Conservation (phyloP, 148 eudicot species). For the Nyssa sinensis region DNA sequence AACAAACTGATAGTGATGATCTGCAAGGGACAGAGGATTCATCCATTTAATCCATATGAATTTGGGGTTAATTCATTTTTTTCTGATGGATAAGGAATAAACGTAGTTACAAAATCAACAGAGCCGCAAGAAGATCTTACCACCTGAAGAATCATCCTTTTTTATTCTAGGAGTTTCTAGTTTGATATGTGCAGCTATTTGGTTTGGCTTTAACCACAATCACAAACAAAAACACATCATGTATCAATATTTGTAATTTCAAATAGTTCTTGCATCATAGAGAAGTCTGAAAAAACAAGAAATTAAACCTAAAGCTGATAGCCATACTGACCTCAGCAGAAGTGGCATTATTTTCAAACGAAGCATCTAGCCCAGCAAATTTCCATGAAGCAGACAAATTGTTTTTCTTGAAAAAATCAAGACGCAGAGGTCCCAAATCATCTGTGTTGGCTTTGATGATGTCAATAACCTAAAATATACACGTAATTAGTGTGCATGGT, state of each 20-base stretch:
- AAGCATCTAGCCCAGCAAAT: slow-evolving; percentile 42
- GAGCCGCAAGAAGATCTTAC: slow-evolving; percentile 15
- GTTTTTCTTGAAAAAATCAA: slow-evolving; percentile 59
- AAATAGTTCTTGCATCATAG: neutral
- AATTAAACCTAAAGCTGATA: neutral
- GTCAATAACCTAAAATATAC: slow-evolving; percentile 63
- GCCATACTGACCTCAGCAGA: slow-evolving; percentile 37
- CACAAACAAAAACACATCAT: slow-evolving; percentile 10
- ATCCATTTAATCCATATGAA: neutral
- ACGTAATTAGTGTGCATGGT: slow-evolving; percentile 10
- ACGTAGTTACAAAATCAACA: slow-evolving; percentile 1
- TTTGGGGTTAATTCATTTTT: neutral
- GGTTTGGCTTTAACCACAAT: slow-evolving; percentile 32
- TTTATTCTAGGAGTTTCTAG: slow-evolving; percentile 43
- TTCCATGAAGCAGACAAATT: slow-evolving; percentile 83
- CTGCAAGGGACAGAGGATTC: slow-evolving; percentile 33
- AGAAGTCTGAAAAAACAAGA: neutral
- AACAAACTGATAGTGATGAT: slow-evolving; percentile 40
- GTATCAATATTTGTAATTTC: slow-evolving; percentile 14
- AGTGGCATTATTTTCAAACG: slow-evolving; percentile 24
- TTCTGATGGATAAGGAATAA: too few relatives aligned
- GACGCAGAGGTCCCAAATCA: slow-evolving; percentile 78
- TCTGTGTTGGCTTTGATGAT: slow-evolving; percentile 59
- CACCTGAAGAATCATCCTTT: slow-evolving; percentile 44
- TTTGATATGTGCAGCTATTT: slow-evolving; percentile 37